These are phyloP conservation scores for Zelonia costaricensis DNA, from an alignment of 208 protist genomes.

Conservation along the genomic window DNA sequence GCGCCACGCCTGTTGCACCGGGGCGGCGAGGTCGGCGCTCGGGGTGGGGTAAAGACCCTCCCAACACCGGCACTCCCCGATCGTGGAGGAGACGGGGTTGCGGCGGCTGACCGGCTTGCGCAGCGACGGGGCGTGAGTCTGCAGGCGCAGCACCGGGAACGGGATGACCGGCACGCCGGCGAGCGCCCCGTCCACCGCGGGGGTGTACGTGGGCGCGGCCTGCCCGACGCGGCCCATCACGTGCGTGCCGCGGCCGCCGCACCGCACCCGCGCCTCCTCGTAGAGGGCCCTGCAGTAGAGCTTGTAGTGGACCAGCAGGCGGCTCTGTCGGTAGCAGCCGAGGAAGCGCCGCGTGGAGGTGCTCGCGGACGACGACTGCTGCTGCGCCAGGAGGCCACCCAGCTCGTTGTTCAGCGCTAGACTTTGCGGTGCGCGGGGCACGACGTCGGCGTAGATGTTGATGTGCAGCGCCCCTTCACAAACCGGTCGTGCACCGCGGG, in stretches of 20 bases:
- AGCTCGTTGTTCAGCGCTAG: neutral
- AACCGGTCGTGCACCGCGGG: constrained; percentile 14
- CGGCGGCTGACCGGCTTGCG: constrained; percentile 14
- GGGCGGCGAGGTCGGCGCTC: constrained; percentile 24
- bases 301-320: constrained; percentile 81
- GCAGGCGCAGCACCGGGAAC: constrained; percentile 58
- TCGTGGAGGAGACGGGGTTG: constrained; percentile 33
- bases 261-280: constrained; percentile 52
- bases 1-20: constrained; percentile 14
- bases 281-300: constrained; percentile 74
- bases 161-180: constrained; percentile 49
- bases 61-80: constrained; percentile 51
- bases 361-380: neutral
- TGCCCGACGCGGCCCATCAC: constrained; percentile 7
- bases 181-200: constrained; percentile 7
- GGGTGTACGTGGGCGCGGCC: constrained; percentile 4
- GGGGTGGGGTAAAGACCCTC: constrained; percentile 59
- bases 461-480: constrained; percentile 44
- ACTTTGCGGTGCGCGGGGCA: neutral
- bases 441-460: constrained; percentile 38
- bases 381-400: neutral
- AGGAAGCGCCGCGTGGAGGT: constrained; percentile 21
- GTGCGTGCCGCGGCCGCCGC: constrained; percentile 13
- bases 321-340: constrained; percentile 82
- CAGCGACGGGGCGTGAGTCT: constrained; percentile 35